Conservation (phyloP, 345 rosid species). For the Arabidopsis suecica region DNA sequence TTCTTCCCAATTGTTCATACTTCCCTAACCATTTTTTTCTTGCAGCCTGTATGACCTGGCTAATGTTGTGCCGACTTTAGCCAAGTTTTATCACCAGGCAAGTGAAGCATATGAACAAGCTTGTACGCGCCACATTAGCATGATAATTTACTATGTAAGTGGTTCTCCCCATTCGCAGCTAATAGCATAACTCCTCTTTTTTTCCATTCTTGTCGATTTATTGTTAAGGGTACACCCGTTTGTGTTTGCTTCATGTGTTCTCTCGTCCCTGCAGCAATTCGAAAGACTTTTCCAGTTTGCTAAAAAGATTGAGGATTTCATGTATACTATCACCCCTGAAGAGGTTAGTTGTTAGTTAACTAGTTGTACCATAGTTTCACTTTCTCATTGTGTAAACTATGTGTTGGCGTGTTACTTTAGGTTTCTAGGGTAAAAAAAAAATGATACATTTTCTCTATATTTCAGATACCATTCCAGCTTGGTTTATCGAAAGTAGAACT, state of each 20-base stretch:
- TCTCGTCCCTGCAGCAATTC: conserved; percentile 72
- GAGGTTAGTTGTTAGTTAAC: conserved; percentile 63
- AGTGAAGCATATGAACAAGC: conserved; percentile 99
- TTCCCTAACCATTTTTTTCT: conserved; percentile 33
- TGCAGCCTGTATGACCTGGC: conserved; percentile 97
- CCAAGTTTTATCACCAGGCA: conserved; percentile 99
- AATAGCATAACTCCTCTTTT: not conserved
- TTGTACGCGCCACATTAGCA: conserved; percentile 93
- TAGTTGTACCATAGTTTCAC: not conserved
- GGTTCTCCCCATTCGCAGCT: conserved; percentile 24
- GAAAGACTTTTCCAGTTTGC: conserved; percentile 95
- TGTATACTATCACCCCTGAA: conserved; percentile 94
- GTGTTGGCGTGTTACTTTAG: not conserved
- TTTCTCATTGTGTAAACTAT: conserved; percentile 1
- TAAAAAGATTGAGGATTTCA: conserved; percentile 85
- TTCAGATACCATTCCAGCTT: conserved; percentile 90
- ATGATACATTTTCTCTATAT: conserved; percentile 27
- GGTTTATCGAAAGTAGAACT: conserved; percentile 91
- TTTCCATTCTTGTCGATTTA: conserved; percentile 8
- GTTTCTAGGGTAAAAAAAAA: not conserved
- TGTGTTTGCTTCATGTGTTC: conserved; percentile 25
- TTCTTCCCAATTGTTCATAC: not conserved
- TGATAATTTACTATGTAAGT: conserved; percentile 93
- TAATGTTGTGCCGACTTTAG: conserved; percentile 92
- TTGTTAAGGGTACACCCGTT: not conserved